Evolutionary conservation across 2,329 filamentous ascomycete species (phyloP), one percentile per base, ranked within the genome.

Genomic region (Cladosporium cucumerinum): DNA sequence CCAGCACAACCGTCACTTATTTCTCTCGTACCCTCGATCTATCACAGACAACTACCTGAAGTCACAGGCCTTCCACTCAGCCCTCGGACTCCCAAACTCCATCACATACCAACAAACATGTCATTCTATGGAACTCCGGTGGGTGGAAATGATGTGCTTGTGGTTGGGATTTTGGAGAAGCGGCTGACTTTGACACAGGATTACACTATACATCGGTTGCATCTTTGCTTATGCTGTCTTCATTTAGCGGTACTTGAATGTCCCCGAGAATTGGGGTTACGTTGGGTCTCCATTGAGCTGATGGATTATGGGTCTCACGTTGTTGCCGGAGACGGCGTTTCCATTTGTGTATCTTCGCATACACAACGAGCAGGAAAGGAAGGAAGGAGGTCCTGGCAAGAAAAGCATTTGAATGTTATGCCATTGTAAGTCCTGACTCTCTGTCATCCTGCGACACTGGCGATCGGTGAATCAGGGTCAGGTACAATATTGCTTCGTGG

Each of bases 61-160:
- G 8, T 46, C 39, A 11, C 39, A 46, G 39, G n/a, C 39, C 11
- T 11, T 5, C 8, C 8, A 11, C 14, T 28, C 25, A 26, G 12
- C 28, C 18, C 32, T 6, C 8, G 1, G 14, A 32, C 14, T 21
- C 21, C 10, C 18, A 55, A 5, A 34, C 1, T 14, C 2, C 11
- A 26, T 6, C 34, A 5, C 34, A 39, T 18, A 14, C 7, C 1
- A 52, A 5, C 25, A 4, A 39, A 7, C 5, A 57, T 57, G 55
- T 25, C 77, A 79, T 67, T 76, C 72, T 57, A 60, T 79, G 11
- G 77, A 79, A 68, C 78, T 79, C 11, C 79, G 77, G 77, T 78
- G 64, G 49, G 76, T 63, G 14, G 5, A 28, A n/a, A n/a, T 55
- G 11, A 43, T 26, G 12, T 30, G 49, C 8, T 28, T 46, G 11